phyloP scores from a whole-genome alignment of 306 rosid genomes.

The Abrus pulchellus region DNA sequence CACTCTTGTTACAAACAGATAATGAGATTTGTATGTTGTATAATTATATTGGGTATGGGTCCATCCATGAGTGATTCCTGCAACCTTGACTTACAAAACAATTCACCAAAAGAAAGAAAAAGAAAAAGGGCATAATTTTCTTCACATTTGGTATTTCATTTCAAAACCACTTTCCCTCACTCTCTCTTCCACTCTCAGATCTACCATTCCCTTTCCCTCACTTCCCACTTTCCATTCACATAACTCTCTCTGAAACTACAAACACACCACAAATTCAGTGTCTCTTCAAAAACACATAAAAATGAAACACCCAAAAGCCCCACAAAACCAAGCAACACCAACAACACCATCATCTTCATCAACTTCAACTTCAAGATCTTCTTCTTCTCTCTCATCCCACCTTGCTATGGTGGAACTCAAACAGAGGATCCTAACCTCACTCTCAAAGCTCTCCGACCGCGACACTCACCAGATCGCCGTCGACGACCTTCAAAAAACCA shows the following conservation, averaged over 20 bases:
- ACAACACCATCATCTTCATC: constrained; percentile 40
- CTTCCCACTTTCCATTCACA: constrained; percentile 48
- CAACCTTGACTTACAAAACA: too few species aligned
- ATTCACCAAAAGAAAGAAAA: not conserved
- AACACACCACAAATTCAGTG: not conserved
- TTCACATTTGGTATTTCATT: too few species aligned
- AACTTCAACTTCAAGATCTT: constrained; percentile 55
- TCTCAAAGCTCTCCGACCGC: constrained; percentile 90
- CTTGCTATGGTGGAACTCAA: constrained; percentile 95
- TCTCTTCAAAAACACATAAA: constrained; percentile 40
- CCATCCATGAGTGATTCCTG: too few species aligned
- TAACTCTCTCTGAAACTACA: constrained; percentile 36
- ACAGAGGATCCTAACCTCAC: constrained; percentile 83
- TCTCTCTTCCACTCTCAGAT: not conserved
- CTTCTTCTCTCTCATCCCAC: constrained; percentile 79
- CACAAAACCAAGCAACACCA: constrained; percentile 59
- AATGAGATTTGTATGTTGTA: too few species aligned
- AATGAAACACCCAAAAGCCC: constrained; percentile 63
- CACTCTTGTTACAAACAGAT: too few species aligned
- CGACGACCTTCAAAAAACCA: constrained; percentile 82
- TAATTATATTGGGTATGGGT: too few species aligned
- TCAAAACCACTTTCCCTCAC: not conserved
- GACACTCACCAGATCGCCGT: constrained; percentile 97
- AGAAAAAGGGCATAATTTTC: too few species aligned
- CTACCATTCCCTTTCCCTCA: not conserved